Percentiles rank a stretch among this genome's conserved stretches.
Evolutionary conservation across 768 basidiomycete species (phyloP).

Genomic region (Ramaria rubella): DNA sequence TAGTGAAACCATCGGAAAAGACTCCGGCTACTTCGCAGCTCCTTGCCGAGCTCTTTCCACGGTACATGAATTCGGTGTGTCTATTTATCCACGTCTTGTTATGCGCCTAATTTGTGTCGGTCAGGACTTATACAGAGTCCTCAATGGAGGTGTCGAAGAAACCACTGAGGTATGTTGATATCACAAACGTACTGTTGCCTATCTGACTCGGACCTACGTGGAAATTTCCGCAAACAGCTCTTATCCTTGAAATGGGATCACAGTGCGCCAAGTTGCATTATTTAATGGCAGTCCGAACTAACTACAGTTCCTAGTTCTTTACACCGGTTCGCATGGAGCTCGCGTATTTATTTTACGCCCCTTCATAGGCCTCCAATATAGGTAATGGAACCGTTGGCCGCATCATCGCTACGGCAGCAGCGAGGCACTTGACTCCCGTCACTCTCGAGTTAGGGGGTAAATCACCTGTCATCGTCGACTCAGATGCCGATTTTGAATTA

Average conservation of each 20-base stretch:
- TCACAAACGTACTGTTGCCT: neutral
- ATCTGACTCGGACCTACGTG: too few relatives aligned
- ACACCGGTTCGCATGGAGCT: neutral
- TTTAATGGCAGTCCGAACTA: too few relatives aligned
- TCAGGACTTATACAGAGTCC: conserved; percentile 50
- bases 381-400: conserved; percentile 47
- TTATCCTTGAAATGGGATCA: too few relatives aligned
- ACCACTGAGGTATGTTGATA: conserved; percentile 53
- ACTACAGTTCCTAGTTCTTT: neutral
- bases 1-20: conserved; percentile 29
- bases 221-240: too few relatives aligned
- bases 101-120: too few relatives aligned
- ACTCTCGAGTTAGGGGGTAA: conserved; percentile 21
- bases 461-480: conserved; percentile 20
- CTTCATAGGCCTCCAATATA: too few relatives aligned
- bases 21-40: conserved; percentile 18
- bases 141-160: conserved; percentile 63
- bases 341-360: neutral
- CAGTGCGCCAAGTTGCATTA: too few relatives aligned
- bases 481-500: conserved; percentile 15
- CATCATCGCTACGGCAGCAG: conserved; percentile 22
- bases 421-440: conserved; percentile 19
- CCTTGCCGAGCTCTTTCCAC: conserved; percentile 22
- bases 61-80: conserved; percentile 26
- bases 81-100: too few relatives aligned